phyloP scores from a whole-genome alignment of 2,329 filamentous ascomycete genomes.

The Lachnellula willkommii region DNA sequence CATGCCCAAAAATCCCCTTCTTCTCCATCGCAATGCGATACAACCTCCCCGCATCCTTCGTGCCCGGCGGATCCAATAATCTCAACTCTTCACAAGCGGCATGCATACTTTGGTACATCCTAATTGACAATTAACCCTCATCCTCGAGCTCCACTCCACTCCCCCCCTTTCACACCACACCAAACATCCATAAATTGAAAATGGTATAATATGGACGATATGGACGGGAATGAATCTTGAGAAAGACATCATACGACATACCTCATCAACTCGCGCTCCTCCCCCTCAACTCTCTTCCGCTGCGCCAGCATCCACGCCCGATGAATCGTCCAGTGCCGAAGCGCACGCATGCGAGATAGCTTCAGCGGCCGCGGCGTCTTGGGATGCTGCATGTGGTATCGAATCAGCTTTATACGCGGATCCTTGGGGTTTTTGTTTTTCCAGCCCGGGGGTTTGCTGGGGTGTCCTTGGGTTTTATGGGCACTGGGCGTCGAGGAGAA shows the following conservation, averaged over 20 bases:
- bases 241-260: constrained; percentile 32
- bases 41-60: constrained; percentile 61
- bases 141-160: not conserved
- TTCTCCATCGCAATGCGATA: constrained; percentile 90
- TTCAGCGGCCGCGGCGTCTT: constrained; percentile 71
- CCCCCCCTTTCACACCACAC: too few relatives aligned
- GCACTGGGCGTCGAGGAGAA: constrained; percentile 20
- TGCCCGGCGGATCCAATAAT: constrained; percentile 48
- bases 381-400: constrained; percentile 66
- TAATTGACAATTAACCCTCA: constrained; percentile 3
- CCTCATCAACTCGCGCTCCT: constrained; percentile 67
- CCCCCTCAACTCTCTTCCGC: constrained; percentile 58
- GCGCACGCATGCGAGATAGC: constrained; percentile 78
- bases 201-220: not conserved
- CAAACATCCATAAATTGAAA: too few relatives aligned
- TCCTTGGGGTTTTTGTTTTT: constrained; percentile 15
- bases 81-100: constrained; percentile 80
- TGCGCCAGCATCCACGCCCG: constrained; percentile 85
- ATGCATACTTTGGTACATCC: constrained; percentile 73
- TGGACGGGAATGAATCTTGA: not conserved
- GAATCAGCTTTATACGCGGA: constrained; percentile 48
- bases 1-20: constrained; percentile 69
- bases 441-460: not conserved
- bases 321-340: constrained; percentile 99
- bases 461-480: constrained; percentile 2